Base-by-base conservation (phyloP, 371 early-diverging fungal species). In the Mortierella sp. region DNA sequence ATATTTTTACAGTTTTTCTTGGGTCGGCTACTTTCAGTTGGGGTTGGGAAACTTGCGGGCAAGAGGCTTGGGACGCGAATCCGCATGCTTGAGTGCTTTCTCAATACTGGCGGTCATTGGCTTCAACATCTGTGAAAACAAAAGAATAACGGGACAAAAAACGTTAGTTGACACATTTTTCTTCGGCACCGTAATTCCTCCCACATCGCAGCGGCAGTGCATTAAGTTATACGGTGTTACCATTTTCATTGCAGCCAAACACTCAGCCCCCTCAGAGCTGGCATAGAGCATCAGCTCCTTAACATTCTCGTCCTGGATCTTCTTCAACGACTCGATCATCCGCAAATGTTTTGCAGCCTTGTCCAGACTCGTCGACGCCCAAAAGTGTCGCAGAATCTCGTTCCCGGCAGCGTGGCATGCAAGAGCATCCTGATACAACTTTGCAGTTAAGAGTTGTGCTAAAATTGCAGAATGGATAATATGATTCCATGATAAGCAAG, bases 371-470 rank as follows among this genome's bases (percentile, higher is more conserved):
- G 86, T 89, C 0, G 93, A 92, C 4, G 93, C 88, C 93, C 93
- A 93, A 69, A 91, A 93, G 79, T 93, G 93, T 6, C 93, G 88
- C n/a, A 93, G 78, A n/a, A 93, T 90, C 73, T 93, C 93, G 76
- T 92, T 93, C 0, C 92, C 91, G 10, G 91, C 90, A 10, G 91
- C 90, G 71, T 93, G 93, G 67, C 90, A 93, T 31, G 87, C 84
- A 37, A 91, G 79, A 2, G 92, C 84, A 48, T 88, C 91, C 74
- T 91, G 90, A 50, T 89, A 91, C 1, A 92, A 75, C 37, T 72
- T 84, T 28, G 90, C 76, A 2, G 91, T 90, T 21, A 91, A 64
- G 40, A 86, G n/a, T 86, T 86, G 86, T 0, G 86, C 86, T 86
- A 48, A 44, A 59, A 55, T 37, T 3, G 26, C 34, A 13, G 43